Conservation (phyloP, 371 early-diverging fungal genomes). For the Zychaea mexicana region DNA sequence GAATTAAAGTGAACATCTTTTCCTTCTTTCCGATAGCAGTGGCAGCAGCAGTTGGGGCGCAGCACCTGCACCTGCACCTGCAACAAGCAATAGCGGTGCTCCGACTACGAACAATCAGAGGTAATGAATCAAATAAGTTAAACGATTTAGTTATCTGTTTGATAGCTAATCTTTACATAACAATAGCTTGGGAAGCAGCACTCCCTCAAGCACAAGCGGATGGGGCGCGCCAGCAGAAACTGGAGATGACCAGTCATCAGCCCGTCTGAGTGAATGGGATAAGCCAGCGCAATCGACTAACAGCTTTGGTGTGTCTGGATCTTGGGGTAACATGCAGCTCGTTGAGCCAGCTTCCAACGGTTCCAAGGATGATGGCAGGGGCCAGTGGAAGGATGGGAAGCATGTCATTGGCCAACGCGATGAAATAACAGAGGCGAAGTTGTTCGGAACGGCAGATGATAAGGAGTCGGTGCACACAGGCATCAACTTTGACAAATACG, state of each 20-base stretch:
- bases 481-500: slow-evolving; percentile 97
- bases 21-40: too few species aligned
- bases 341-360: neutral
- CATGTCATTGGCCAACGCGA: slow-evolving; percentile 46
- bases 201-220: neutral
- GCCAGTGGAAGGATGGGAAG: slow-evolving; percentile 71
- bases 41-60: too few species aligned
- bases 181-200: neutral
- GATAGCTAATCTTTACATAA: neutral
- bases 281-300: neutral
- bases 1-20: too few species aligned
- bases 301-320: neutral
- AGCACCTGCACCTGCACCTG: neutral
- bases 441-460: slow-evolving; percentile 67
- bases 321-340: slow-evolving; percentile 19
- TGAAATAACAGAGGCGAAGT: slow-evolving; percentile 38
- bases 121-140: neutral
- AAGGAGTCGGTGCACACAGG: slow-evolving; percentile 77
- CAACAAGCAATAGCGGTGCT: neutral
- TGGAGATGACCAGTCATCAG: neutral
- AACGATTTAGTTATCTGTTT: neutral
- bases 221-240: slow-evolving; percentile 2
- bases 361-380: slow-evolving; percentile 49
- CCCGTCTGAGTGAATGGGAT: slow-evolving; percentile 16
- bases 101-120: neutral